Percentiles rank a stretch among this genome's conserved stretches.
Evolutionary conservation across 2,329 filamentous ascomycete genomes (phyloP).

Genomic region (Leptographium flavum): DNA sequence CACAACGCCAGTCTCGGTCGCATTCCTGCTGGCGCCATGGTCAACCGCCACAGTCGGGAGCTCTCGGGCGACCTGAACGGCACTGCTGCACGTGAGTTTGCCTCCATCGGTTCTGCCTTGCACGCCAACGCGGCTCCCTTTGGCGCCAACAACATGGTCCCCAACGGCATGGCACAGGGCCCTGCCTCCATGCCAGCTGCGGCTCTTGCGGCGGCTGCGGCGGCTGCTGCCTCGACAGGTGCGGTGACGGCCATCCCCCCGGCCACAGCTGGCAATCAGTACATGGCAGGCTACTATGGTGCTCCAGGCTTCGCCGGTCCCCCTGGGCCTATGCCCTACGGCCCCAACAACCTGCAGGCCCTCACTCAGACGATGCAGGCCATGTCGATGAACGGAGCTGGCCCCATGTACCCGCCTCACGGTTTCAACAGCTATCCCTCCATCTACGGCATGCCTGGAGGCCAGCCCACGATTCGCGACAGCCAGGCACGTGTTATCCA

Average conservation of each 20-base stretch:
- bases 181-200: constrained; percentile 12
- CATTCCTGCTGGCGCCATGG: constrained; percentile 52
- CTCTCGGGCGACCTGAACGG: constrained; percentile 33
- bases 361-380: constrained; percentile 55
- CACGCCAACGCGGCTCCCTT: constrained; percentile 73
- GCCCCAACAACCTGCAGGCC: constrained; percentile 36
- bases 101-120: constrained; percentile 54
- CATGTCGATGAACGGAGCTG: constrained; percentile 37
- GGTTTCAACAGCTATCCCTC: constrained; percentile 42
- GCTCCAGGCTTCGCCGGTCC: constrained; percentile 3
- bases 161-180: constrained; percentile 12
- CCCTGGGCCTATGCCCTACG: constrained; percentile 20
- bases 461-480: constrained; percentile 40
- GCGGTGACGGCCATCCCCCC: constrained; percentile 4
- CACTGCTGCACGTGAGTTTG: constrained; percentile 33
- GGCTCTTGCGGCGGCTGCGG: constrained; percentile 15
- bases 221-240: constrained; percentile 14
- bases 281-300: constrained; percentile 18
- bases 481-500: constrained; percentile 64
- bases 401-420: constrained; percentile 39
- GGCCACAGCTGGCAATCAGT: constrained; percentile 13
- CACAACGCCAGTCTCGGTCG: constrained; percentile 74
- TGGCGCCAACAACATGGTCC: constrained; percentile 42
- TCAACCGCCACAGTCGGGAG: constrained; percentile 60
- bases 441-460: constrained; percentile 29